Evolutionary conservation across 371 early-diverging fungal species (phyloP).

Genomic region (Apophysomyces ossiformis): DNA sequence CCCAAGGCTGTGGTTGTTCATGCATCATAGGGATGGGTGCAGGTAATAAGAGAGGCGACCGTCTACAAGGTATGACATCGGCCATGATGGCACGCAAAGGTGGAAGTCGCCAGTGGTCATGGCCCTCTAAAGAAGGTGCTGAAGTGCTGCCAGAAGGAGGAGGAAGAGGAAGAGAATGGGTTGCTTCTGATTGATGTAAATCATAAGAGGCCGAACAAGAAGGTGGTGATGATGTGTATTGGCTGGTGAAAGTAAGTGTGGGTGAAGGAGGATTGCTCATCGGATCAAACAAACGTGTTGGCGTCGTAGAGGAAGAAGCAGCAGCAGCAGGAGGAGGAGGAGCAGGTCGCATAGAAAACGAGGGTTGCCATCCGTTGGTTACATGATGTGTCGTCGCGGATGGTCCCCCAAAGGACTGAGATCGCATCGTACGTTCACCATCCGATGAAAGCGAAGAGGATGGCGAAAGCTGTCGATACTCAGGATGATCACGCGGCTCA

Average conservation of each 20-base stretch:
- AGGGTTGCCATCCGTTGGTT: background rate
- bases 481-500: slow-evolving; percentile 9
- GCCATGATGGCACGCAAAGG: slow-evolving; percentile 23
- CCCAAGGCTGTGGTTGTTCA: slow-evolving; percentile 4
- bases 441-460: slow-evolving; percentile 15
- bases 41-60: slow-evolving; percentile 2
- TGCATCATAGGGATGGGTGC: background rate
- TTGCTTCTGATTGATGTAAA: background rate
- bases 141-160: background rate
- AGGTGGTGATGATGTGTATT: slow-evolving; percentile 18
- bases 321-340: background rate
- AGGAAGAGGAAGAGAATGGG: too few relatives aligned
- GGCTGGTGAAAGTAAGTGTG: background rate
- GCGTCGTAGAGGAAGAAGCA: background rate
- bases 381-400: slow-evolving; percentile 10
- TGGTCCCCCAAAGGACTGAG: background rate
- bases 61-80: slow-evolving; percentile 8
- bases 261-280: background rate
- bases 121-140: slow-evolving; percentile 5
- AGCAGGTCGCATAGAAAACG: background rate
- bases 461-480: slow-evolving; percentile 10
- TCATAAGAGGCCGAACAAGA: slow-evolving; percentile 6
- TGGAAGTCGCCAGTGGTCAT: slow-evolving; percentile 14
- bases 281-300: background rate
- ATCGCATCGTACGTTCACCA: slow-evolving; percentile 12